Conservation (phyloP, 129 eudicot genomes). For the Chrysanthemum makinoi region DNA sequence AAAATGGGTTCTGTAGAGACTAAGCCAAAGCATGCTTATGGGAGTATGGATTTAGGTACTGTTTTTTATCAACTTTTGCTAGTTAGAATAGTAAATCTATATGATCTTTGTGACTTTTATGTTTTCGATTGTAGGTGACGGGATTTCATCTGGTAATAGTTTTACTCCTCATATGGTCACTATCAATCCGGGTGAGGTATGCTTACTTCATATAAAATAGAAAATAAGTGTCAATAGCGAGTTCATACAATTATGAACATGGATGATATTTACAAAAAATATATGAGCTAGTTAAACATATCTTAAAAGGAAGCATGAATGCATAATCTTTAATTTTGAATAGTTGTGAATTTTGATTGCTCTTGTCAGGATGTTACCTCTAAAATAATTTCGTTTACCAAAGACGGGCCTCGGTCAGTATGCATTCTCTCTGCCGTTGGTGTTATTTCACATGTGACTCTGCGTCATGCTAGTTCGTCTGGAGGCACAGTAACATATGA, state of each 20-base stretch:
- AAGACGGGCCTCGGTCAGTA: slow-evolving; percentile 77
- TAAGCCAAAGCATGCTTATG: slow-evolving; percentile 42
- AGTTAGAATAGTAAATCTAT: not conserved
- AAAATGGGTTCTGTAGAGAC: slow-evolving; percentile 39
- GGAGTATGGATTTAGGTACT: slow-evolving; percentile 50
- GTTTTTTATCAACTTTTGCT: not conserved
- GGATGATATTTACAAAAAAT: too few relatives aligned
- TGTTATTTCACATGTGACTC: slow-evolving; percentile 63
- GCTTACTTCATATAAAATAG: not conserved
- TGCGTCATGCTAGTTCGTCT: slow-evolving; percentile 58
- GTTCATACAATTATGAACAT: too few relatives aligned
- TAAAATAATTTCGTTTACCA: slow-evolving; percentile 57
- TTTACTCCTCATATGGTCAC: slow-evolving; percentile 73
- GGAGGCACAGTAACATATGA: slow-evolving; percentile 76
- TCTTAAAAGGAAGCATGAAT: not conserved
- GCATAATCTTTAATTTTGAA: slow-evolving; percentile 14
- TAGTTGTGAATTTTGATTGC: not conserved
- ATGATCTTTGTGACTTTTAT: not conserved
- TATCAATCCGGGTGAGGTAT: slow-evolving; percentile 82
- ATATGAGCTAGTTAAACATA: not conserved
- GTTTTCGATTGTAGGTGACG: slow-evolving; percentile 43
- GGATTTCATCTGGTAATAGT: slow-evolving; percentile 56
- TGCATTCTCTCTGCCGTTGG: slow-evolving; percentile 73
- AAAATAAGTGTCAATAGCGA: too few relatives aligned
- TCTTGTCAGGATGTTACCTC: slow-evolving; percentile 57